These are phyloP conservation scores for Cladosporium cucumerinum DNA, from an alignment of 2,329 filamentous ascomycete species.

Conservation along the genomic window DNA sequence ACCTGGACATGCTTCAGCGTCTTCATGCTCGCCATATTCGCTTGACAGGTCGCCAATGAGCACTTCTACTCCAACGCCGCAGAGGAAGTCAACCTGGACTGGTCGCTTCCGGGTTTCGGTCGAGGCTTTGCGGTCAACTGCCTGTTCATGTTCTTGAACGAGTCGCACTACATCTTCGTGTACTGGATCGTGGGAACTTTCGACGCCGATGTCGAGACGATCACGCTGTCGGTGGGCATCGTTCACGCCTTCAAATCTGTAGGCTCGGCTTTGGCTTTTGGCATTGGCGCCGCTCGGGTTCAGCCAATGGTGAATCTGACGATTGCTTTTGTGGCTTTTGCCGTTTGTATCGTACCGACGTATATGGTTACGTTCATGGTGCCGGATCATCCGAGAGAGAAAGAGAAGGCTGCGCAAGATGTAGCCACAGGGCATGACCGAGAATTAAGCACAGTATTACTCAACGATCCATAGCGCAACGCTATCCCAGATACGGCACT, in stretches of 20 bases:
- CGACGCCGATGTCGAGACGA: background rate
- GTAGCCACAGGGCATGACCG: background rate
- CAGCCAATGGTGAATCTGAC: background rate
- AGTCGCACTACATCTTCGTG: conserved; percentile 1
- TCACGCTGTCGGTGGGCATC: background rate
- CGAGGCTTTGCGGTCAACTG: background rate
- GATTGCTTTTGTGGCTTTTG: background rate
- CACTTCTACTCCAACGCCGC: background rate
- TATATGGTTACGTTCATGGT: background rate
- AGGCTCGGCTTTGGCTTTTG: conserved; percentile 1
- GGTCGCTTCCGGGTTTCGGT: background rate
- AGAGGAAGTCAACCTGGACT: background rate
- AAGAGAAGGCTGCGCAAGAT: background rate
- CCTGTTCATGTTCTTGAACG: conserved; percentile 4
- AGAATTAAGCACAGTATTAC: background rate
- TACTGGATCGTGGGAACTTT: background rate
- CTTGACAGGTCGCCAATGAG: background rate
- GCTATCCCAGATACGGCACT: no score
- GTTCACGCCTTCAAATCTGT: background rate
- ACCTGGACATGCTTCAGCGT: background rate
- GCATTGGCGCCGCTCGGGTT: background rate
- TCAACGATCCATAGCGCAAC: no score
- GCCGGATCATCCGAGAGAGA: background rate
- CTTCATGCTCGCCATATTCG: background rate
- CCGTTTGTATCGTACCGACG: background rate